Conservation (phyloP, 208 protist species). For the Vickermania ingenoplastis region DNA sequence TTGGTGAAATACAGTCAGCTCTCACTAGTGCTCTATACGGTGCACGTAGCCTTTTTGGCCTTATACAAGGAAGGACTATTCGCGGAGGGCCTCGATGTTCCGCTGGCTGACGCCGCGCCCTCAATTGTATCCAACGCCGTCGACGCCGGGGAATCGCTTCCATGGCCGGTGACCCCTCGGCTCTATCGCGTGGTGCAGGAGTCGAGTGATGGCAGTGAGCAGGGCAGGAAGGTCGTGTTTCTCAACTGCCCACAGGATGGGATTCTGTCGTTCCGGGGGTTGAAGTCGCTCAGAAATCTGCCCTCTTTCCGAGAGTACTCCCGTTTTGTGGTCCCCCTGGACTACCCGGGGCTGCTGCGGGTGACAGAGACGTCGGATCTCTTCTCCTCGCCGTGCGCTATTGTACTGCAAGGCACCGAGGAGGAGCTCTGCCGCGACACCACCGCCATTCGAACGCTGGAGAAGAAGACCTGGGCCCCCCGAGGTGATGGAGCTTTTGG, state of each 20-base stretch:
- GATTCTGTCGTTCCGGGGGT: conserved; percentile 31
- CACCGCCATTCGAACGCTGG: conserved; percentile 20
- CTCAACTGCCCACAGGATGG: conserved; percentile 24
- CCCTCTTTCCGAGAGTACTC: conserved; percentile 47
- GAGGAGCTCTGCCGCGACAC: conserved; percentile 21
- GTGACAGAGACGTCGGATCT: conserved; percentile 60
- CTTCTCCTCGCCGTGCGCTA: conserved; percentile 58
- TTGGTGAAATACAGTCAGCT: conserved; percentile 79
- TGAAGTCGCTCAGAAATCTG: conserved; percentile 21
- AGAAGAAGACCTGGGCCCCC: conserved; percentile 3
- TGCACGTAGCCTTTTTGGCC: conserved; percentile 31
- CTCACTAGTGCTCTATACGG: conserved; percentile 62
- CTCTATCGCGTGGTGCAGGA: conserved; percentile 32
- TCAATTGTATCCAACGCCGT: not conserved
- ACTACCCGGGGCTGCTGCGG: conserved; percentile 11
- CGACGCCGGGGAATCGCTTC: conserved; percentile 17
- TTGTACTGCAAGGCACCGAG: conserved; percentile 41
- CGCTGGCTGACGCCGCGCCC: not conserved
- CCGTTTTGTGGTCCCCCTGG: conserved; percentile 7
- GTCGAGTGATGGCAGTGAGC: not conserved
- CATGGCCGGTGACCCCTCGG: conserved; percentile 62
- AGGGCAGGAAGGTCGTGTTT: conserved; percentile 38
- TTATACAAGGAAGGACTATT: conserved; percentile 9
- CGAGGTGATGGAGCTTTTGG: not conserved
- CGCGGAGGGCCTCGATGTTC: not conserved